Conservation (phyloP, 1,284 basidiomycete genomes). For the Cerioporus squamosus region DNA sequence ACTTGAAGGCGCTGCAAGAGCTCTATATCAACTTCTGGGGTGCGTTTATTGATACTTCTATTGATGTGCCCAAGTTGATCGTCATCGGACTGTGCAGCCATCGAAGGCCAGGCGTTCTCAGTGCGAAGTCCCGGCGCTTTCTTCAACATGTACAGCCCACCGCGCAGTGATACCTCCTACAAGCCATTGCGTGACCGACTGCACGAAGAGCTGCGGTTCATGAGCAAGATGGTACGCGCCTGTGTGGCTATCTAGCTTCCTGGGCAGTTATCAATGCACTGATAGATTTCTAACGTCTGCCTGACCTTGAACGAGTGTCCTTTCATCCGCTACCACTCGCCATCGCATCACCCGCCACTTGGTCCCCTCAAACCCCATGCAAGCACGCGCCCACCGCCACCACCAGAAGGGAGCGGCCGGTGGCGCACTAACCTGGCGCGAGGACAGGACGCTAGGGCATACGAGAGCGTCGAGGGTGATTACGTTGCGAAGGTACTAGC, state of each 20-base stretch:
- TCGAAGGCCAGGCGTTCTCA: constrained; percentile 86
- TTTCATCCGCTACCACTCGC: constrained; percentile 92
- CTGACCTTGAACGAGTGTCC: constrained; percentile 94
- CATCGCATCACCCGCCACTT: constrained; percentile 82
- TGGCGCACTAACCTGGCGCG: constrained; percentile 79
- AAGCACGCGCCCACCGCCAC: constrained; percentile 64
- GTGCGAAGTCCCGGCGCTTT: constrained; percentile 78
- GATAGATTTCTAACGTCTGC: constrained; percentile 87
- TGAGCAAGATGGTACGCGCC: constrained; percentile 62
- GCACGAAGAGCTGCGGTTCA: constrained; percentile 84
- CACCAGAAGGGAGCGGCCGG: constrained; percentile 59
- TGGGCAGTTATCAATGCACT: neutral
- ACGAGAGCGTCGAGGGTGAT: constrained; percentile 70
- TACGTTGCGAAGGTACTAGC: constrained; percentile 82
- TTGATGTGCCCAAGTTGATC: neutral
- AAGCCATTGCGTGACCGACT: constrained; percentile 67
- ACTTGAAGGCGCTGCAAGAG: constrained; percentile 77
- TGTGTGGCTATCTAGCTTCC: neutral
- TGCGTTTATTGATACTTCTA: constrained; percentile 40
- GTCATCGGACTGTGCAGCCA: constrained; percentile 50
- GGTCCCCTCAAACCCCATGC: constrained; percentile 79
- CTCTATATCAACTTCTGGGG: constrained; percentile 91
- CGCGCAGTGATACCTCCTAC: constrained; percentile 66
- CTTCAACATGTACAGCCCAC: constrained; percentile 87
- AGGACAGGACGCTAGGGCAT: constrained; percentile 64